Conservation (phyloP, 2,329 filamentous ascomycete species). For the Rhexocercosporidium sp. region DNA sequence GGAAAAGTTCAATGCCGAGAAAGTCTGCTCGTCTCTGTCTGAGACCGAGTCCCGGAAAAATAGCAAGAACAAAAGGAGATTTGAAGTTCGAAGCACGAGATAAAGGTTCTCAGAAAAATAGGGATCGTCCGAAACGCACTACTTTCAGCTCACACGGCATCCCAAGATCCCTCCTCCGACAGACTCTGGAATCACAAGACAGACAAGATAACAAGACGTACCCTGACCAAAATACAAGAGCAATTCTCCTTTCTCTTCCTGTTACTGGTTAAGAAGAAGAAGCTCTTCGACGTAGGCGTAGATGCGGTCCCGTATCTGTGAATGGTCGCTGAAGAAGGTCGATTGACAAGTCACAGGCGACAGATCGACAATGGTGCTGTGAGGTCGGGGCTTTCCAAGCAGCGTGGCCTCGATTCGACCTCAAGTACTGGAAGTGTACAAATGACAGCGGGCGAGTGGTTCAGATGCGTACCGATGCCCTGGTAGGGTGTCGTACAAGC, state of each 20-base stretch:
- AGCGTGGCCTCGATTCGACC: neutral
- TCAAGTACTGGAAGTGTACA: neutral
- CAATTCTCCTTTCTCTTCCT: neutral
- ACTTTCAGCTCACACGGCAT: neutral
- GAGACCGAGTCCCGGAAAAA: neutral
- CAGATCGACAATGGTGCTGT: neutral
- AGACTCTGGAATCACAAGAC: neutral
- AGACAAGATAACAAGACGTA: neutral
- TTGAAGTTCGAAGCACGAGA: neutral
- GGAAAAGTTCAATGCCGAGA: neutral
- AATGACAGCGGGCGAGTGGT: neutral
- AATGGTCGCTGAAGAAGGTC: conserved; percentile 1
- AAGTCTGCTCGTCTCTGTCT: neutral
- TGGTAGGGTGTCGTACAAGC: conserved; percentile 1
- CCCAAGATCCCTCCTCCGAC: neutral
- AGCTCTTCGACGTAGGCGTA: neutral
- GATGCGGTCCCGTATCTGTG: neutral
- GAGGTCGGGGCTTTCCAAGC: neutral
- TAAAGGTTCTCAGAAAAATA: neutral
- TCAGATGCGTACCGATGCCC: neutral
- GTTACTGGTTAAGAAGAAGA: neutral
- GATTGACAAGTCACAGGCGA: neutral
- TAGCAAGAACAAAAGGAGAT: neutral
- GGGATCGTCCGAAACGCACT: neutral
- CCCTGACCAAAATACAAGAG: neutral